Conservation (phyloP, 2,329 filamentous ascomycete genomes). For the Talaromyces albobiverticillius region DNA sequence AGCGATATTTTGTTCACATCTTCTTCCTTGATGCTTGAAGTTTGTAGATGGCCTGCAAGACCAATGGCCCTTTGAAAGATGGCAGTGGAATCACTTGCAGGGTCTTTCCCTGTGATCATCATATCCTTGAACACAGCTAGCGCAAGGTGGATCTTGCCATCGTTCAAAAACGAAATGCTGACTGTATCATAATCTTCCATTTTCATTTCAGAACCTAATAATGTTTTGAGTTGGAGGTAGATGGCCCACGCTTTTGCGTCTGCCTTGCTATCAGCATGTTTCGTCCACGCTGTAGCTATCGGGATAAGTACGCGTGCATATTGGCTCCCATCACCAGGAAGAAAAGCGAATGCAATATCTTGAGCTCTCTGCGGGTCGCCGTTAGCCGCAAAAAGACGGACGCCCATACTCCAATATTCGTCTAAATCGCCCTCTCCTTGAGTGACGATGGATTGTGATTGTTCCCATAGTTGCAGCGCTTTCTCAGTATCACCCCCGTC, state of each 20-base stretch:
- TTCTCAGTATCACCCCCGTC: conserved; percentile 58
- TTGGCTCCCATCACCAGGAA: conserved; percentile 41
- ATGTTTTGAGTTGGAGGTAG: conserved; percentile 63
- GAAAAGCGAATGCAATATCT: conserved; percentile 45
- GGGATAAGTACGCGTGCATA: conserved; percentile 50
- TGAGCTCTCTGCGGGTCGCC: conserved; percentile 49
- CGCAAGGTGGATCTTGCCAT: conserved; percentile 63
- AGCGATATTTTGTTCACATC: conserved; percentile 49
- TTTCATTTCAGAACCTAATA: conserved; percentile 59
- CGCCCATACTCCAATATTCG: conserved; percentile 48
- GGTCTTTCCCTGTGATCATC: conserved; percentile 64
- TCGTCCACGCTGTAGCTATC: conserved; percentile 67
- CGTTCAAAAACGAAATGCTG: conserved; percentile 66
- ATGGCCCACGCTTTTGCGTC: conserved; percentile 62
- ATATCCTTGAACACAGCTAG: conserved; percentile 82
- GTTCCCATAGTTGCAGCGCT: conserved; percentile 64
- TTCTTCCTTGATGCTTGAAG: conserved; percentile 39
- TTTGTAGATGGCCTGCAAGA: conserved; percentile 39
- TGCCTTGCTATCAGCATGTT: conserved; percentile 48
- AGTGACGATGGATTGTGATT: conserved; percentile 54
- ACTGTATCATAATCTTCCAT: conserved; percentile 76
- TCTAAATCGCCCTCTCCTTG: conserved; percentile 36
- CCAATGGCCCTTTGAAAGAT: conserved; percentile 43
- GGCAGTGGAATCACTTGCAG: conserved; percentile 42
- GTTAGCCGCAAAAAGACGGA: conserved; percentile 49